These are phyloP conservation scores for Orbilia quercus DNA, from an alignment of 2,329 filamentous ascomycete species.

Conservation along the genomic window DNA sequence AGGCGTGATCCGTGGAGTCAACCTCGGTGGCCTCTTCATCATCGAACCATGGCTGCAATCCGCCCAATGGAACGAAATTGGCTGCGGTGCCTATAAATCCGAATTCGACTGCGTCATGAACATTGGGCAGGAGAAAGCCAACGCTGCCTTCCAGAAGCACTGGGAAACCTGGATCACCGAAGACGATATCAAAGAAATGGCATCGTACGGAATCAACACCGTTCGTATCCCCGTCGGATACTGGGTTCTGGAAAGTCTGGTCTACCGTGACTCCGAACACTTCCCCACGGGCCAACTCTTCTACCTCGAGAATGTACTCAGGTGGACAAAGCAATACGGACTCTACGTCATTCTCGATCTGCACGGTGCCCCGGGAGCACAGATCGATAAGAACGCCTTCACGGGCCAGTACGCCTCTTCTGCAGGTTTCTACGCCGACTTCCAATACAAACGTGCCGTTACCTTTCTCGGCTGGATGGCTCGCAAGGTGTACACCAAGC, in stretches of 20 bases:
- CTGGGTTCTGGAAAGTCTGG: conserved; percentile 68
- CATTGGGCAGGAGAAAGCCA: conserved; percentile 66
- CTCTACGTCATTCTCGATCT: conserved; percentile 70
- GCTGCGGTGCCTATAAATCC: conserved; percentile 65
- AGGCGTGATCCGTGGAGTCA: conserved; percentile 67
- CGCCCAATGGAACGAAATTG: conserved; percentile 66
- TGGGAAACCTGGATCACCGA: conserved; percentile 68
- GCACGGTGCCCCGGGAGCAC: conserved; percentile 63
- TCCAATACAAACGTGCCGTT: conserved; percentile 68
- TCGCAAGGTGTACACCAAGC: conserved; percentile 54
- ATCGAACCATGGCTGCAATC: conserved; percentile 69
- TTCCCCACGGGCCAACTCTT: conserved; percentile 67
- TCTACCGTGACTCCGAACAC: conserved; percentile 66
- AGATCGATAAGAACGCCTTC: conserved; percentile 45
- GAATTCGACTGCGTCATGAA: conserved; percentile 69
- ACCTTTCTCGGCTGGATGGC: conserved; percentile 45
- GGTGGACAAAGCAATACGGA: conserved; percentile 66
- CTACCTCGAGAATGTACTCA: conserved; percentile 66
- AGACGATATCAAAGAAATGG: conserved; percentile 67
- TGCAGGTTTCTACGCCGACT: conserved; percentile 70
- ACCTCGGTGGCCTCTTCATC: conserved; percentile 68
- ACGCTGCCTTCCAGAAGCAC: conserved; percentile 67
- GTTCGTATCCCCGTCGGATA: conserved; percentile 70
- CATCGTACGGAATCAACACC: conserved; percentile 68
- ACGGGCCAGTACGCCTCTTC: conserved; percentile 60